These are phyloP conservation scores for Aspergillus floridensis DNA, from an alignment of 2,329 filamentous ascomycete species.

Conservation along the genomic window DNA sequence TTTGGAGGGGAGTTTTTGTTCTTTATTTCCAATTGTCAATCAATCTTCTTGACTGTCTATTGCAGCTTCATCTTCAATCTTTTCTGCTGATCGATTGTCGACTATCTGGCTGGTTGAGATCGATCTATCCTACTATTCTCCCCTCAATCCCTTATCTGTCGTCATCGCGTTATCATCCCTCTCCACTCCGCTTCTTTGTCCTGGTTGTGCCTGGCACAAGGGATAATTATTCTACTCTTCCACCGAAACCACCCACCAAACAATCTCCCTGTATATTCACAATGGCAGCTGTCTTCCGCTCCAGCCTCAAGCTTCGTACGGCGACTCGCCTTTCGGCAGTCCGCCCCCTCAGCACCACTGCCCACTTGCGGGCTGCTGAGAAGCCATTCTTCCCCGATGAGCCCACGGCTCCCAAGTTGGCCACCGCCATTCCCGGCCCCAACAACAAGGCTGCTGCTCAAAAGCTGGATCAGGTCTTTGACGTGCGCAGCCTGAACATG, in stretches of 20 bases:
- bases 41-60: background rate
- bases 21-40: background rate
- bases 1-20: background rate
- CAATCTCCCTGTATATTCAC: constrained; percentile 8
- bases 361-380: constrained; percentile 37
- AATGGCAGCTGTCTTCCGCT: constrained; percentile 41
- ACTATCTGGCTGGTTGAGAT: background rate
- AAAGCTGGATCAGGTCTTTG: constrained; percentile 75
- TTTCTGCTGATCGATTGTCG: background rate
- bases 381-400: constrained; percentile 59
- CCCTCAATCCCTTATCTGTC: constrained; percentile 1
- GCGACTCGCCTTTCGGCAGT: constrained; percentile 32
- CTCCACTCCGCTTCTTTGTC: background rate
- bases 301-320: constrained; percentile 34
- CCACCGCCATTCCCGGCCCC: constrained; percentile 70
- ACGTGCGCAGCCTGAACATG: constrained; percentile 83
- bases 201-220: background rate
- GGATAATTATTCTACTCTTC: background rate
- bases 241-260: background rate
- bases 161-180: constrained; percentile 1
- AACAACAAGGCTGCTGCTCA: constrained; percentile 66
- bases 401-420: constrained; percentile 54
- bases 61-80: background rate
- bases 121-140: background rate
- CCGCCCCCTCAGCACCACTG: constrained; percentile 37